Percentiles rank a stretch among this genome's conserved stretches.
Conservation (phyloP, 306 rosid species). For the Ziziphus jujuba region DNA sequence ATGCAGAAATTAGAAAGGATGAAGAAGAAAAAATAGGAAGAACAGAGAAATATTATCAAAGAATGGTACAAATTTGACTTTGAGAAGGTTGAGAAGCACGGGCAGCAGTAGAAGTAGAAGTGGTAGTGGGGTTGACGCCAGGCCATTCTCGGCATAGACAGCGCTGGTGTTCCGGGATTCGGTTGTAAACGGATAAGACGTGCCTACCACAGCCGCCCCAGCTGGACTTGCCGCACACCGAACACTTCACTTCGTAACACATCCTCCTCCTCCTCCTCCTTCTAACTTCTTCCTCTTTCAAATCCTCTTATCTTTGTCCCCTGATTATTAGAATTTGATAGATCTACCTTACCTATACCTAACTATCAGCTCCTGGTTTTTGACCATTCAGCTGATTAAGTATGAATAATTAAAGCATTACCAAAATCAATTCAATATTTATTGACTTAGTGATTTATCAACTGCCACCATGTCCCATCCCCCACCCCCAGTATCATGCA, state of each 20-base stretch:
- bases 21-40: too few relatives aligned
- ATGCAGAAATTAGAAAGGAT: too few relatives aligned
- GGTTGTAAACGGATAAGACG: conserved; percentile 8
- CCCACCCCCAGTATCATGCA: too few relatives aligned
- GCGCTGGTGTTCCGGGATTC: conserved; percentile 12
- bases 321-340: too few relatives aligned
- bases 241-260: conserved; percentile 15
- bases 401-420: too few relatives aligned
- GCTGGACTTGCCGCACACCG: conserved; percentile 13
- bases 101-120: neutral
- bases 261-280: conserved; percentile 12
- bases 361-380: too few relatives aligned
- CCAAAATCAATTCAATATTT: too few relatives aligned
- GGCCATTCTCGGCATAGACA: conserved; percentile 21
- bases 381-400: too few relatives aligned
- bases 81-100: neutral
- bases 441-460: too few relatives aligned
- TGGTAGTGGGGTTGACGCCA: neutral
- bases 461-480: too few relatives aligned
- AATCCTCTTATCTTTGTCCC: neutral
- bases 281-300: neutral
- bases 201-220: conserved; percentile 25
- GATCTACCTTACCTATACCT: too few relatives aligned
- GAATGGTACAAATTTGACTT: conserved; percentile 1
- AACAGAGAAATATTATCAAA: neutral